Percentiles rank a stretch among this genome's conserved stretches.
These are phyloP conservation scores for Ophiocordyceps camponoti-floridani DNA, from an alignment of 2,329 filamentous ascomycete genomes.

Conservation along the genomic window DNA sequence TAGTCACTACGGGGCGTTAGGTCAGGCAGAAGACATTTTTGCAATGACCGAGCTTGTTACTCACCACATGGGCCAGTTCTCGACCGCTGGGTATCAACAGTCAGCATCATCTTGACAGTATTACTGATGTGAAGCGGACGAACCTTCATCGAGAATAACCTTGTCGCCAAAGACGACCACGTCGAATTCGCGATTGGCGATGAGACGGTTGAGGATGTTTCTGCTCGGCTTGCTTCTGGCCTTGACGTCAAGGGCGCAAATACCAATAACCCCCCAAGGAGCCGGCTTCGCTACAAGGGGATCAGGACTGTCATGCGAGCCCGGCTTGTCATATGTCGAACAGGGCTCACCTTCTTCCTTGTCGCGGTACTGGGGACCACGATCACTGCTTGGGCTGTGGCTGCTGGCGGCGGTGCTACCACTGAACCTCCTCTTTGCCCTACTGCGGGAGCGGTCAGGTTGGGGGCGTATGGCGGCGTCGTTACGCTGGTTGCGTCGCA, in stretches of 20 bases:
- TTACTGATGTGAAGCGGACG: neutral
- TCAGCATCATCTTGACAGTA: neutral
- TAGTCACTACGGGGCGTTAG: conserved; percentile 44
- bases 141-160: conserved; percentile 84
- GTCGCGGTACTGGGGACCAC: conserved; percentile 33
- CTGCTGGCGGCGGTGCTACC: conserved; percentile 69
- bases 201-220: conserved; percentile 85
- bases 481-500: conserved; percentile 22
- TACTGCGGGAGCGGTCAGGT: conserved; percentile 45
- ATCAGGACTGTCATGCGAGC: conserved; percentile 9
- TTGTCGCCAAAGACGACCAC: conserved; percentile 98
- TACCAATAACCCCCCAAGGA: conserved; percentile 58
- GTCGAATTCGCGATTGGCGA: conserved; percentile 83
- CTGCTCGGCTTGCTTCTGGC: conserved; percentile 90
- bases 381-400: conserved; percentile 60
- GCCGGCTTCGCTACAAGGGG: conserved; percentile 30
- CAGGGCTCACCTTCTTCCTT: conserved; percentile 32
- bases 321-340: too few species aligned
- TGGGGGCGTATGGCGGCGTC: conserved; percentile 23
- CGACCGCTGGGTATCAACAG: conserved; percentile 39
- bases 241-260: conserved; percentile 90
- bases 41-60: conserved; percentile 7
- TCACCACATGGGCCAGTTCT: conserved; percentile 85
- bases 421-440: conserved; percentile 58
- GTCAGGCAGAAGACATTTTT: neutral